phyloP scores from a whole-genome alignment of 2,329 filamentous ascomycete species.

The Trichophyton simii region DNA sequence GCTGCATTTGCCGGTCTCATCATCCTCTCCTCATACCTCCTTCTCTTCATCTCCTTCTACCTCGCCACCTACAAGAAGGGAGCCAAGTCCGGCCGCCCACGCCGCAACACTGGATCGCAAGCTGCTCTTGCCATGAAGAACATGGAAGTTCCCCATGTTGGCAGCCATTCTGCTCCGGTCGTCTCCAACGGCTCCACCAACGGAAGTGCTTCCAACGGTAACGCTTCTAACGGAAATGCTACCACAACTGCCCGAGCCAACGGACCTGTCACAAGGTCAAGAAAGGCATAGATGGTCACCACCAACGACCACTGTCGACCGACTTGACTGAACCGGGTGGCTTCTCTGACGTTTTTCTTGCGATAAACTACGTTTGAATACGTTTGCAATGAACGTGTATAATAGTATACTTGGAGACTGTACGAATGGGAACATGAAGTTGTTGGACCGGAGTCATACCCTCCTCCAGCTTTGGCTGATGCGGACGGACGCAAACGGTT shows the following conservation, averaged over 20 bases:
- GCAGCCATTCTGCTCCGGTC: constrained; percentile 10
- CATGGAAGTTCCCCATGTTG: constrained; percentile 45
- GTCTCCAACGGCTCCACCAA: constrained; percentile 12
- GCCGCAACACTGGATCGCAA: constrained; percentile 61
- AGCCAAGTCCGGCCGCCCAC: constrained; percentile 22
- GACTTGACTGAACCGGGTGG: neutral
- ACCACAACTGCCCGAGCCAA: constrained; percentile 29
- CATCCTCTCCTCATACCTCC: constrained; percentile 77
- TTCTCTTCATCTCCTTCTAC: constrained; percentile 94
- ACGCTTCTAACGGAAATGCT: constrained; percentile 15
- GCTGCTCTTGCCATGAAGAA: constrained; percentile 72
- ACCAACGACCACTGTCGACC: too few relatives aligned
- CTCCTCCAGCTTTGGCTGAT: neutral
- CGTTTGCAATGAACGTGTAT: neutral
- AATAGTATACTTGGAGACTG: neutral
- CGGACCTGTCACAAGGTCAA: constrained; percentile 34
- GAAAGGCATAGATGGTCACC: constrained; percentile 31
- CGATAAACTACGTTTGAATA: neutral
- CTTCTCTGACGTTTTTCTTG: neutral
- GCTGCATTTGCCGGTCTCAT: constrained; percentile 76
- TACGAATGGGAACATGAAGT: neutral
- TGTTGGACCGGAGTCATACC: neutral
- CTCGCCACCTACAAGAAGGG: constrained; percentile 72
- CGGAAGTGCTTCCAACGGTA: constrained; percentile 11
- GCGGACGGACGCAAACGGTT: neutral